These are phyloP conservation scores for Lecanicillium sp. DNA, from an alignment of 2,329 filamentous ascomycete species.

Conservation along the genomic window DNA sequence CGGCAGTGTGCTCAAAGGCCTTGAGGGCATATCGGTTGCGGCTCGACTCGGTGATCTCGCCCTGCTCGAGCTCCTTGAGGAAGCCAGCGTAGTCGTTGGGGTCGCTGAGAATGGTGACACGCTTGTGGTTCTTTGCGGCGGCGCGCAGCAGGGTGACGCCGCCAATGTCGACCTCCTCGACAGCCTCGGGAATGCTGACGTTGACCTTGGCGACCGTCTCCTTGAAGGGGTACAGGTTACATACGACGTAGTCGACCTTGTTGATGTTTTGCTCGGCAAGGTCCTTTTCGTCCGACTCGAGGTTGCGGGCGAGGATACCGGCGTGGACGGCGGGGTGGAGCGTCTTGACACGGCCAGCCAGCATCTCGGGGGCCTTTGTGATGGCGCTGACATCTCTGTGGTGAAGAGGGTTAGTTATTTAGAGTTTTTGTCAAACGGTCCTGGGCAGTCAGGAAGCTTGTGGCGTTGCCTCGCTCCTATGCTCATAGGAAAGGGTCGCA, in stretches of 20 bases:
- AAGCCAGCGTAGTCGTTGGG: conserved; percentile 91
- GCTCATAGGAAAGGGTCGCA: too few relatives aligned
- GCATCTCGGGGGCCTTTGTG: conserved; percentile 94
- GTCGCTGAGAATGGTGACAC: conserved; percentile 93
- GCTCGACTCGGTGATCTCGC: conserved; percentile 77
- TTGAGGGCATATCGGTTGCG: conserved; percentile 89
- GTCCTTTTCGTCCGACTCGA: conserved; percentile 94
- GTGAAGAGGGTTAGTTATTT: conserved; percentile 7
- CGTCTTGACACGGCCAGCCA: conserved; percentile 78
- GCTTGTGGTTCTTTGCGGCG: conserved; percentile 93
- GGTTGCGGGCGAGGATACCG: conserved; percentile 86
- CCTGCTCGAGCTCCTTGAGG: conserved; percentile 78
- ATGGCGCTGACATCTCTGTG: conserved; percentile 90
- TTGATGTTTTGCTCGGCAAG: conserved; percentile 89
- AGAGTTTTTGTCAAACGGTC: not conserved
- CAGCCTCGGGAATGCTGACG: conserved; percentile 91
- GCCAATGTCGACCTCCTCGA: conserved; percentile 98
- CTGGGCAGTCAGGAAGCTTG: too few relatives aligned
- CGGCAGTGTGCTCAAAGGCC: conserved; percentile 95
- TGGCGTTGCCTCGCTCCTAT: too few relatives aligned
- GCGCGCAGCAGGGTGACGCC: conserved; percentile 94
- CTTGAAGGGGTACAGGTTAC: conserved; percentile 99
- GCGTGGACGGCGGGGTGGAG: conserved; percentile 89
- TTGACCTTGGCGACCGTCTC: conserved; percentile 96
- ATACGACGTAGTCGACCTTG: conserved; percentile 93